Conservation (phyloP, 208 protist genomes). For the Polymyxa betae region DNA sequence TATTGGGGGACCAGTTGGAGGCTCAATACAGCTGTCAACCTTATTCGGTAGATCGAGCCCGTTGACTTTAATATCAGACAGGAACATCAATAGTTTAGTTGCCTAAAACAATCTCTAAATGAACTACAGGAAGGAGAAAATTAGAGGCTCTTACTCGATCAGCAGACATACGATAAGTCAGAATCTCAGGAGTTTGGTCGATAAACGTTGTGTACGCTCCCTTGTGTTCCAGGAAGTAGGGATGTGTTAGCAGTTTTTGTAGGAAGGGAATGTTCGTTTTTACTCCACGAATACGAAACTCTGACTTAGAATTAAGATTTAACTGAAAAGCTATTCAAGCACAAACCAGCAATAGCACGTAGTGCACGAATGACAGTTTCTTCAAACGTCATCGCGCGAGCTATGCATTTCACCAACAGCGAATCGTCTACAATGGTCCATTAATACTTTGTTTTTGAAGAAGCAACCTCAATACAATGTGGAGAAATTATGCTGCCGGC, state of each 20-base stretch:
- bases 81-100: conserved; percentile 69
- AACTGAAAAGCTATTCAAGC: neutral
- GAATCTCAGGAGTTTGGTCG: conserved; percentile 69
- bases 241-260: conserved; percentile 67
- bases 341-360: conserved; percentile 48
- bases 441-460: neutral
- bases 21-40: neutral
- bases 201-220: conserved; percentile 73
- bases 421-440: conserved; percentile 67
- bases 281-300: conserved; percentile 67
- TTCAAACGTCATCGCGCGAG: conserved; percentile 51
- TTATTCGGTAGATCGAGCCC: neutral
- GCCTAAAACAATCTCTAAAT: neutral
- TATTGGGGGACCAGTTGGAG: neutral
- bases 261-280: conserved; percentile 80
- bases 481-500: conserved; percentile 72
- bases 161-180: conserved; percentile 57
- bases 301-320: neutral
- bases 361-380: neutral
- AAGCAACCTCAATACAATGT: conserved; percentile 59
- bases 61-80: conserved; percentile 64
- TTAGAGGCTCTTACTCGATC: conserved; percentile 61
- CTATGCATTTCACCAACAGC: conserved; percentile 70
- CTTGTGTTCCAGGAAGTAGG: conserved; percentile 67
- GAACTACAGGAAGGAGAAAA: neutral